phyloP scores from a whole-genome alignment of 495 filamentous ascomycete genomes.

The Podospora bellae-mahoneyi region DNA sequence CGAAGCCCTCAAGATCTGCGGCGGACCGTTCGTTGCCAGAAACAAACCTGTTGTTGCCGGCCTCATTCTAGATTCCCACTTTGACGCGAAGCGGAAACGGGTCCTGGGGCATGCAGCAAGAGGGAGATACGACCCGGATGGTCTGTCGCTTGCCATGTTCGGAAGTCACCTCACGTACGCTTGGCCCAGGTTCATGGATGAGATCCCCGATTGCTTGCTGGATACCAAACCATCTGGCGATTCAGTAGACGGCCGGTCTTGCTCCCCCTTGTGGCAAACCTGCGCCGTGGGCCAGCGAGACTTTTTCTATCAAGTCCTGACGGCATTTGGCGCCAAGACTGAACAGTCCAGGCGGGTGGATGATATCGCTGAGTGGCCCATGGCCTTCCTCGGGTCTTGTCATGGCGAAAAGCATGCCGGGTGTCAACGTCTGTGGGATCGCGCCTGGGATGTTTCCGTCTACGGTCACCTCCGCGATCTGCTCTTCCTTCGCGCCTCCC shows the following conservation, averaged over 20 bases:
- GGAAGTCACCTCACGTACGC: constrained; percentile 48
- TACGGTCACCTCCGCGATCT: not conserved
- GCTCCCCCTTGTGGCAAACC: constrained; percentile 37
- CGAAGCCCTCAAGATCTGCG: constrained; percentile 39
- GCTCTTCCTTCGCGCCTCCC: not conserved
- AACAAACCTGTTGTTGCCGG: constrained; percentile 44
- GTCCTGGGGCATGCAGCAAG: constrained; percentile 45
- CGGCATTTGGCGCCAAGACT: constrained; percentile 40
- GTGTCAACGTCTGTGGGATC: not conserved
- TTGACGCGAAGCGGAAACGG: constrained; percentile 33
- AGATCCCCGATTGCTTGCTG: constrained; percentile 30
- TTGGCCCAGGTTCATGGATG: constrained; percentile 46
- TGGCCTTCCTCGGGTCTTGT: constrained; percentile 29
- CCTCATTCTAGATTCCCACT: constrained; percentile 44
- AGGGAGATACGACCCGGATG: constrained; percentile 39
- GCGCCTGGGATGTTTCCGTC: not conserved
- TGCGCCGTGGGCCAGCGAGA: constrained; percentile 45
- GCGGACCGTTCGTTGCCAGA: constrained; percentile 33
- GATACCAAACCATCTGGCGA: constrained; percentile 32
- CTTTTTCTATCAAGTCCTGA: constrained; percentile 42
- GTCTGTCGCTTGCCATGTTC: constrained; percentile 46
- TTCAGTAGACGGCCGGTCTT: constrained; percentile 36
- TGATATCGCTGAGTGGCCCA: constrained; percentile 39
- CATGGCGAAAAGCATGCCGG: constrained; percentile 19
- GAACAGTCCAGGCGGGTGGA: constrained; percentile 40